Percentiles rank a stretch among this genome's conserved stretches.
Evolutionary conservation across 441 rosid genomes (phyloP).

Genomic region (Adansonia gregorii): DNA sequence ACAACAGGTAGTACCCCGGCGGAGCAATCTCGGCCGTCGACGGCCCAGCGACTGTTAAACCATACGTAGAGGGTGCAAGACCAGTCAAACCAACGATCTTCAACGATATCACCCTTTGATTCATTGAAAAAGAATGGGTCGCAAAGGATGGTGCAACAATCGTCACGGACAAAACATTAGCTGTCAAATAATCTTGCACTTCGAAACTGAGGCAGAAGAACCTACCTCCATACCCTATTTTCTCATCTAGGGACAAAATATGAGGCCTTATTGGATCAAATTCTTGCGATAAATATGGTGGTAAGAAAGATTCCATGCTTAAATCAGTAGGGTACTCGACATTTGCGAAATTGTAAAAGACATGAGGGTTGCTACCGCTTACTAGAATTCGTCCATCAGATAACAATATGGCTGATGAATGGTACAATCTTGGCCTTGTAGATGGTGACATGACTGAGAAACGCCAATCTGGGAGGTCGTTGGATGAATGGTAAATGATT

Average conservation of each 20-base stretch:
- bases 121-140: conserved; percentile 79
- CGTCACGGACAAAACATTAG: conserved; percentile 45
- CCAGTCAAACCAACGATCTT: conserved; percentile 25
- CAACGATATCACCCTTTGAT: conserved; percentile 76
- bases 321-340: conserved; percentile 74
- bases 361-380: conserved; percentile 82
- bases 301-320: conserved; percentile 72
- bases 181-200: conserved; percentile 34
- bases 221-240: conserved; percentile 36
- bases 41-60: conserved; percentile 50
- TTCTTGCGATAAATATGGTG: conserved; percentile 58
- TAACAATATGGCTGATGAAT: conserved; percentile 66
- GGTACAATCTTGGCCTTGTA: conserved; percentile 68
- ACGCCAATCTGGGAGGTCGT: conserved; percentile 26
- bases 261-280: conserved; percentile 46
- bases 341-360: conserved; percentile 56
- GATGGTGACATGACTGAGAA: conserved; percentile 59
- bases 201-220: conserved; percentile 40
- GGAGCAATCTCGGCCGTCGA: conserved; percentile 70
- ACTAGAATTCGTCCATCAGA: conserved; percentile 68
- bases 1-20: conserved; percentile 77
- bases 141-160: conserved; percentile 73
- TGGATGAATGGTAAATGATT: conserved; percentile 50
- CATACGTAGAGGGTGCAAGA: conserved; percentile 24
- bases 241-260: conserved; percentile 35